A percentile compares a stretch with the other conserved stretches of the same genome.
Evolutionary conservation across 805 yeast species (phyloP).

Genomic region (Candida ponderosae): DNA sequence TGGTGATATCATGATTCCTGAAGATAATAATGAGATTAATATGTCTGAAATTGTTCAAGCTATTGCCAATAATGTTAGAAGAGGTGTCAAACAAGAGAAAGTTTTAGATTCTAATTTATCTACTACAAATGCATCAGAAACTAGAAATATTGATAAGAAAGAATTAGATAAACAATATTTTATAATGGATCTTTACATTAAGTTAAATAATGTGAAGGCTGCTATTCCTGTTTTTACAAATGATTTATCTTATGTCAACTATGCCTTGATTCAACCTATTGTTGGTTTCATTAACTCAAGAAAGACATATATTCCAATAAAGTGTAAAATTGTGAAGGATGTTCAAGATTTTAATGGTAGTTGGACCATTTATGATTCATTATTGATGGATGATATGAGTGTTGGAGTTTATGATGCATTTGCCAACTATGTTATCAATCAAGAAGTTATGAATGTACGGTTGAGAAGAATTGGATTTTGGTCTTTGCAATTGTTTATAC

Average conservation of each 20-base stretch:
- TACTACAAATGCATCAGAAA: slow-evolving; percentile 3
- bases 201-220: slow-evolving; percentile 82
- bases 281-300: slow-evolving; percentile 91
- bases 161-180: slow-evolving; percentile 39
- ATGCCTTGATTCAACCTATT: slow-evolving; percentile 88
- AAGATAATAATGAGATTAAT: slow-evolving; percentile 44
- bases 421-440: slow-evolving; percentile 83
- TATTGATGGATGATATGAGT: slow-evolving; percentile 85
- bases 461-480: slow-evolving; percentile 86
- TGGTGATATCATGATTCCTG: slow-evolving; percentile 83
- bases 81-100: slow-evolving; percentile 36
- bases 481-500: slow-evolving; percentile 81
- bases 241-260: slow-evolving; percentile 87
- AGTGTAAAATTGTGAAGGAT: slow-evolving; percentile 73
- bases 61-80: slow-evolving; percentile 38
- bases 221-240: slow-evolving; percentile 78
- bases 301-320: slow-evolving; percentile 82
- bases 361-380: slow-evolving; percentile 92
- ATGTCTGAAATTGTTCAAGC: slow-evolving; percentile 40
- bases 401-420: slow-evolving; percentile 87
- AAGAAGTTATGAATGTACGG: slow-evolving; percentile 63
- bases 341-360: slow-evolving; percentile 86
- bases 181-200: slow-evolving; percentile 71
- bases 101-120: slow-evolving; percentile 12
- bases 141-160: slow-evolving; percentile 1